Evolutionary conservation across 176 grass and related monocot genomes (phyloP), one percentile per base, ranked within the genome.

Genomic region (Thinopyrum elongatum): DNA sequence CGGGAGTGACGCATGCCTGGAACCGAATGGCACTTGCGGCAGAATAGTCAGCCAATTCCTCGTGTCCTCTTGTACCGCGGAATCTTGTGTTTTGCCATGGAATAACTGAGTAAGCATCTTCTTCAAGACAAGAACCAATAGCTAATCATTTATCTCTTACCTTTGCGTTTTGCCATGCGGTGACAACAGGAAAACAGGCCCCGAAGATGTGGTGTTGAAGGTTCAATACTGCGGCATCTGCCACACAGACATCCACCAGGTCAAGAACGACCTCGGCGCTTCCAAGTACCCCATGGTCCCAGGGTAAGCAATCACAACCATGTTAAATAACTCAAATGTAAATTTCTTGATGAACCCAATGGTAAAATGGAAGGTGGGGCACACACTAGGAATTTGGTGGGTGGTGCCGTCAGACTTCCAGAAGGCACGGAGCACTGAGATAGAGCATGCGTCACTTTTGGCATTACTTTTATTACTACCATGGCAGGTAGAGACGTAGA

Each of bases 221-320:
- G 94, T 98, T 63, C 28, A 91, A 16, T 98, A 89, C 22, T 98
- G 97, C 41, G 97, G 97, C 10, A 83, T 98, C 74, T 98, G 97
- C 86, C 97, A 98, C 71, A 98, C 97, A 1, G 97, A 98, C 60
- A 75, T 98, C 77, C 97, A 98, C 86, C 94, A 98, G 85, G 58
- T 87, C 79, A 95, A 92, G 92, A 98, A 98, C 85, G 83, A 98
- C 10, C 90, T 98, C 8, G 94, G 94, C 31, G 90, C 91, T 59
- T 98, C 97, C 0, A 98, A 98, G 26, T 98, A 98, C 44, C 97
- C 97, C 42, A 98, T 98, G 97, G 97, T 98, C 10, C 97, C 97
- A 36, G 97, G 96, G 96, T 98, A 89, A 67, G 81, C 65, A 26
- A 74, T 7, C 55, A 59, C 17, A 67, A 38, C 2, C n/a, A n/a